These are phyloP conservation scores for Bruguiera hainesii DNA, from an alignment of 441 rosid genomes.

Conservation along the genomic window DNA sequence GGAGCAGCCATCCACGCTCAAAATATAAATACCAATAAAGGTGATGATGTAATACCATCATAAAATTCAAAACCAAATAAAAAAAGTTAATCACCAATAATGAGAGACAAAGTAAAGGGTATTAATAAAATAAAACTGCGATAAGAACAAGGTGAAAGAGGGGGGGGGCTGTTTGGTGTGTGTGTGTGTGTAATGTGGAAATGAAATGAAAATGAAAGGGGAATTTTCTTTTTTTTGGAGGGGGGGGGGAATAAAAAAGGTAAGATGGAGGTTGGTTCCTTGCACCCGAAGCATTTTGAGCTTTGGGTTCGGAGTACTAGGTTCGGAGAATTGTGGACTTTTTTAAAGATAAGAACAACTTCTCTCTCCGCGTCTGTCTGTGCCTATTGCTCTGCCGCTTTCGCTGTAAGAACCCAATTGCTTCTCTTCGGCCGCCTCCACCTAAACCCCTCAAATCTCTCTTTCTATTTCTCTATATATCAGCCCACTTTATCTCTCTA, in stretches of 20 bases:
- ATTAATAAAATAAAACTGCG: constrained; percentile 5
- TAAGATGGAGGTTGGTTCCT: constrained; percentile 59
- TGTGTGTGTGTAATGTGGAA: too few species aligned
- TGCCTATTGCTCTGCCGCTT: too few species aligned
- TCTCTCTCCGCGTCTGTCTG: not conserved
- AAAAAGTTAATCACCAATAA: constrained; percentile 11
- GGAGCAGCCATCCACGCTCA: too few species aligned
- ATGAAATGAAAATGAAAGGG: constrained; percentile 33
- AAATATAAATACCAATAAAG: too few species aligned
- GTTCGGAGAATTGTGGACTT: constrained; percentile 36
- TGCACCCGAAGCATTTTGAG: constrained; percentile 52
- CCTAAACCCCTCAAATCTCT: not conserved
- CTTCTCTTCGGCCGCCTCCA: not conserved
- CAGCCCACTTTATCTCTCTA: not conserved
- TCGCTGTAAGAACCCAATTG: not conserved
- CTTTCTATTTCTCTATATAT: not conserved
- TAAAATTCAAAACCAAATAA: too few species aligned
- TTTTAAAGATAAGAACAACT: constrained; percentile 63
- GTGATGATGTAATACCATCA: too few species aligned
- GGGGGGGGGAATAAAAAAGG: constrained; percentile 9
- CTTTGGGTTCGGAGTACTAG: not conserved
- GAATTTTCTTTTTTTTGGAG: constrained; percentile 1
- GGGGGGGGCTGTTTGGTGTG: too few species aligned
- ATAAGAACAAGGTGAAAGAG: constrained; percentile 21
- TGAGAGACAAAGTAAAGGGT: not conserved